Evolutionary conservation across 768 basidiomycete species (phyloP), one percentile per base, ranked within the genome.

Genomic region (Trametes sanguinea): DNA sequence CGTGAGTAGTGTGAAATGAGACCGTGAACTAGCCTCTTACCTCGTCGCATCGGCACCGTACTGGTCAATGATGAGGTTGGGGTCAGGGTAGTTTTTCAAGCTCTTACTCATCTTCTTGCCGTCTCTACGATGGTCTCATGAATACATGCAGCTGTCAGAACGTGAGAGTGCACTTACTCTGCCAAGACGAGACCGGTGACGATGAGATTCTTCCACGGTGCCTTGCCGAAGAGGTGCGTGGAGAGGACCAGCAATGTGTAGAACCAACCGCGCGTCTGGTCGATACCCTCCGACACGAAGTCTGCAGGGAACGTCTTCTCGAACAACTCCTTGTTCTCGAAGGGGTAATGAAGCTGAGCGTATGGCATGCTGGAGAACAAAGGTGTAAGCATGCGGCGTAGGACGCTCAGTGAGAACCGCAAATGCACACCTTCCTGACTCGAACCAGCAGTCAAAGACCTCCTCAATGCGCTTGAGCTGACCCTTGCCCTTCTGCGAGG

Each of bases 91-190:
- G 76, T 99, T 99, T 75, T 87, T 88, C 61, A 95, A 77, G 75
- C 92, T 95, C 78, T 99, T 99, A 77, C 92, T 95, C 97, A 99
- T 99, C 80, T 99, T 99, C 82, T 95, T 97, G 57, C 97, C 97
- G 68, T 99, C 95, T 2, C 92, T 94, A 60, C 11, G 62, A 32
- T 29, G 13, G 48, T 29, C 46, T 3, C 60, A 30, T 29, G 29
- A 50, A 11, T 2, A 50, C 32, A 33, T 3, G 10, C 22, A 22
- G 22, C 22, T 22, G 22, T 22, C 22, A 22, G 22, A 22, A 22
- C 22, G 22, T 22, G 22, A 22, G 22, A 1, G 22, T 22, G 22
- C 22, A 82, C 91, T 74, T 71, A 93, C 92, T 88, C 88, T 48
- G 96, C 97, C 52, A 99, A 87, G 37, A 99, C 94, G 56, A 98